Percentiles rank a stretch among this genome's conserved stretches.
phyloP scores from a whole-genome alignment of 805 yeast genomes.

The Wickerhamiella dianesei region DNA sequence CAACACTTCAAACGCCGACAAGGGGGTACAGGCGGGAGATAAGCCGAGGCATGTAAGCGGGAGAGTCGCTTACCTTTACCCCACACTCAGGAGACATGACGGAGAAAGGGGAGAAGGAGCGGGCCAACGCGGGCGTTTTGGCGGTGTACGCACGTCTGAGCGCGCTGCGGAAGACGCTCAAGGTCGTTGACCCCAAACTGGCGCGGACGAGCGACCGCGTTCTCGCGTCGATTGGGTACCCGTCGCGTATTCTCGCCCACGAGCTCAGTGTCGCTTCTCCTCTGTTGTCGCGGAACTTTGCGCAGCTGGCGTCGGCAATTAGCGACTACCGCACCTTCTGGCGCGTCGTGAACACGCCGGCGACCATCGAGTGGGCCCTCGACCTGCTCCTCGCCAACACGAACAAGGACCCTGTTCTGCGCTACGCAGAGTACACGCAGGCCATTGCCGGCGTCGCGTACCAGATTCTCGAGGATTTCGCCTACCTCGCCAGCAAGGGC shows the following conservation, averaged over 20 bases:
- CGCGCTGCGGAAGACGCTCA: slow-evolving; percentile 6
- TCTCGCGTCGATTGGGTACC: slow-evolving; percentile 22
- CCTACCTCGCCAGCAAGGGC: slow-evolving; percentile 28
- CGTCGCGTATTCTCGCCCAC: slow-evolving; percentile 16
- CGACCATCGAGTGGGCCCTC: slow-evolving; percentile 27
- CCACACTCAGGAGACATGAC: background rate
- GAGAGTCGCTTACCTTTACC: background rate
- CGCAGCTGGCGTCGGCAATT: slow-evolving; percentile 9
- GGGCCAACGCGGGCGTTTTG: background rate
- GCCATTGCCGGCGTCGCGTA: slow-evolving; percentile 26
- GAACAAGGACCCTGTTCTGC: slow-evolving; percentile 21
- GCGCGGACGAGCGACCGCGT: slow-evolving; percentile 14
- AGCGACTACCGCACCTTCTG: slow-evolving; percentile 25
- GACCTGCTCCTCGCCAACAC: slow-evolving; percentile 22
- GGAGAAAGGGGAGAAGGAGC: background rate
- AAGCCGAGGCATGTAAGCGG: too few relatives aligned
- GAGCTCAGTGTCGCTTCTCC: slow-evolving; percentile 4
- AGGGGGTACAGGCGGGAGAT: too few relatives aligned
- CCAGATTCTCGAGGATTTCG: slow-evolving; percentile 31
- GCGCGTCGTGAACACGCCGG: slow-evolving; percentile 28
- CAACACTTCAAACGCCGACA: too few relatives aligned
- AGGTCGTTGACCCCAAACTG: slow-evolving; percentile 10
- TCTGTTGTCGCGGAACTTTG: slow-evolving; percentile 4
- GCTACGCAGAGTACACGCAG: slow-evolving; percentile 24
- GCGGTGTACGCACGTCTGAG: slow-evolving; percentile 11